phyloP scores from a whole-genome alignment of 352 stramenopile species.

The Phytophthora pluvialis region DNA sequence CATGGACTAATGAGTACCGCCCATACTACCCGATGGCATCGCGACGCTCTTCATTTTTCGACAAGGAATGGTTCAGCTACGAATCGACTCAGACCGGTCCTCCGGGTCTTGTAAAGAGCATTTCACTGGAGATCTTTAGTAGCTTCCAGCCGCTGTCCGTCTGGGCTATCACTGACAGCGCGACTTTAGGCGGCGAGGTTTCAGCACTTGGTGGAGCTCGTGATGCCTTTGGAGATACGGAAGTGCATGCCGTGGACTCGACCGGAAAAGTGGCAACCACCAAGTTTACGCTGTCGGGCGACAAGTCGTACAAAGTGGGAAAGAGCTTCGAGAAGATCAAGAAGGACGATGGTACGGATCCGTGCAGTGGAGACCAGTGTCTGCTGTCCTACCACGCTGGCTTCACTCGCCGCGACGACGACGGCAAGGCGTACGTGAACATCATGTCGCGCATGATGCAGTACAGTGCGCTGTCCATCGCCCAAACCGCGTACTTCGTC shows the following conservation, averaged over 20 bases:
- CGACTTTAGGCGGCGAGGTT: constrained; percentile 25
- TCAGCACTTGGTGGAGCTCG: constrained; percentile 43
- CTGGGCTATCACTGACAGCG: constrained; percentile 68
- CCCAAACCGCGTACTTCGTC: constrained; percentile 90
- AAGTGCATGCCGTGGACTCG: constrained; percentile 47
- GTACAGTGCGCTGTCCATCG: constrained; percentile 79
- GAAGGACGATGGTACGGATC: constrained; percentile 29
- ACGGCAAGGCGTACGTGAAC: constrained; percentile 62
- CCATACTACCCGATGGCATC: constrained; percentile 88
- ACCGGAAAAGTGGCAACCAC: constrained; percentile 38
- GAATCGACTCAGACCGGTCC: constrained; percentile 52
- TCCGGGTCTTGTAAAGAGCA: constrained; percentile 56
- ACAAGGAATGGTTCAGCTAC: constrained; percentile 84
- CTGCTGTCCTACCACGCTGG: constrained; percentile 66
- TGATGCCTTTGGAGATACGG: constrained; percentile 43
- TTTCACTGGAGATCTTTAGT: constrained; percentile 64
- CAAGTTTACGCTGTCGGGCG: constrained; percentile 40
- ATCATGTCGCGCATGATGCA: constrained; percentile 90
- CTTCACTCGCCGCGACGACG: constrained; percentile 43
- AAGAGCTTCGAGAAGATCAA: constrained; percentile 60
- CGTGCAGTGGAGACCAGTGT: constrained; percentile 50
- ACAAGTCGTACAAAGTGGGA: constrained; percentile 53
- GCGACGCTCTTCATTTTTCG: constrained; percentile 90
- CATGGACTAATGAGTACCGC: constrained; percentile 63
- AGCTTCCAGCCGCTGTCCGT: constrained; percentile 78